Base-by-base conservation (phyloP, 1,284 basidiomycete species). In the Heliocybe sulcata region DNA sequence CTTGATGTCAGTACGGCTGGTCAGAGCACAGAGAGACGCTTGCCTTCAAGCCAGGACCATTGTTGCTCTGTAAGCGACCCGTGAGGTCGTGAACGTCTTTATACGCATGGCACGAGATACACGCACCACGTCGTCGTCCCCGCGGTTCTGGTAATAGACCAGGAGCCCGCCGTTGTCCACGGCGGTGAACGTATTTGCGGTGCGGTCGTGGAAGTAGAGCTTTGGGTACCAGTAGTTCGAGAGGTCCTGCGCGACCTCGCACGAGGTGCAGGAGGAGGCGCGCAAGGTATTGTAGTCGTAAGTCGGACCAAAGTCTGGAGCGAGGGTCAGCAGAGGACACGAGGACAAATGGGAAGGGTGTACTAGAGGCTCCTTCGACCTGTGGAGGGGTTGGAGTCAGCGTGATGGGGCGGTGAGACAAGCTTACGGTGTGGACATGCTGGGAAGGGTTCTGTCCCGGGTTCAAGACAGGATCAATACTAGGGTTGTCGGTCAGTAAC, bases 381-480 rank as follows among this genome's bases (percentile, higher is more conserved):
- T 42, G n/a, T 42, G 8, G 16, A 42, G 38, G 16, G 6, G 6
- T 9, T n/a, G n/a, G n/a, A 20, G 38, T 42, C 16, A 42, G 38
- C 6, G 38, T n/a, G 8, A 16, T 20, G n/a, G n/a, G n/a, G n/a
- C n/a, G n/a, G n/a, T n/a, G n/a, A n/a, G n/a, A 20, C n/a, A n/a
- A 42, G 6, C n/a, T n/a, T 42, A 74, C 51, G 50, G 72, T 71
- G 58, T 77, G 74, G 22, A 72, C 68, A 57, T 77, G 72, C 49
- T 72, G 65, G 1, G 72, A 72, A 1, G 71, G 71, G 2, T 64
- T 62, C 11, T 57, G 54, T 20, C 69, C 71, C 2, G 77, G 74
- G 16, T 63, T 67, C 38, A 77, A 67, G 57, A 79, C 73, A 20
- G 76, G 72, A 56, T 80, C 77, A 31, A 74, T 62, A 35, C 77